Evolutionary conservation across 1,284 basidiomycete genomes (phyloP).

Genomic region (Ceratobasidium sp.): DNA sequence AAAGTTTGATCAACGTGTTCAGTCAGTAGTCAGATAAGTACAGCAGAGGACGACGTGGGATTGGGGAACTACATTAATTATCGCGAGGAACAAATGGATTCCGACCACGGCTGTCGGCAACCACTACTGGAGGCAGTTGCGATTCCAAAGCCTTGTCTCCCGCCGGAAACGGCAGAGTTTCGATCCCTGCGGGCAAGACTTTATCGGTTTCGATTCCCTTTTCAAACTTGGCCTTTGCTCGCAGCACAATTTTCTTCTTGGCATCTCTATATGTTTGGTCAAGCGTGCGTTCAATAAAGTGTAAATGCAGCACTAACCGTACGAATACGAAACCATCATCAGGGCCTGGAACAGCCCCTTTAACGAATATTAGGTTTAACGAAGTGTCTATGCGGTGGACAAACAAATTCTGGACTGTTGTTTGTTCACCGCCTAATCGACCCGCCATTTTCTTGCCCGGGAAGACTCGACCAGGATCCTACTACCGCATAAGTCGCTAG

Average conservation of each 20-base stretch:
- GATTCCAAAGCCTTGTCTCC: conserved; percentile 85
- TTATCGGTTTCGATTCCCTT: conserved; percentile 86
- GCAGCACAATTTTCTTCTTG: conserved; percentile 82
- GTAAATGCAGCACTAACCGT: conserved; percentile 40
- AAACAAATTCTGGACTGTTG: conserved; percentile 89
- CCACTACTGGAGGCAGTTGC: conserved; percentile 71
- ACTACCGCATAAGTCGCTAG: conserved; percentile 50
- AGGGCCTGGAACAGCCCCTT: conserved; percentile 66
- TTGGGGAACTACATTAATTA: conserved; percentile 56
- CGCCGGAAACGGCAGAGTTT: conserved; percentile 91
- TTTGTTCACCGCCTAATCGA: conserved; percentile 86
- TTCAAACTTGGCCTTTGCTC: conserved; percentile 73
- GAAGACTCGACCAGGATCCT: conserved; percentile 95
- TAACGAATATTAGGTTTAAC: conserved; percentile 90
- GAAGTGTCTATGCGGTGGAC: conserved; percentile 90
- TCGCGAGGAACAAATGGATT: conserved; percentile 83
- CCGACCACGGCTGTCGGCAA: conserved; percentile 74
- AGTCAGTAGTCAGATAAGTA: neutral
- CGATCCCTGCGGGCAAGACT: conserved; percentile 85
- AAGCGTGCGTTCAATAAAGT: conserved; percentile 67
- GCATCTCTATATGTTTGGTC: conserved; percentile 79
- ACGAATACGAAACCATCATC: conserved; percentile 61
- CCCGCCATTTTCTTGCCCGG: conserved; percentile 99
- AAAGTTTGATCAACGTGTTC: no score
- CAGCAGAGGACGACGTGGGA: neutral